Evolutionary conservation across 768 basidiomycete species (phyloP), one percentile per base, ranked within the genome.

Genomic region (Podaxis sp.): DNA sequence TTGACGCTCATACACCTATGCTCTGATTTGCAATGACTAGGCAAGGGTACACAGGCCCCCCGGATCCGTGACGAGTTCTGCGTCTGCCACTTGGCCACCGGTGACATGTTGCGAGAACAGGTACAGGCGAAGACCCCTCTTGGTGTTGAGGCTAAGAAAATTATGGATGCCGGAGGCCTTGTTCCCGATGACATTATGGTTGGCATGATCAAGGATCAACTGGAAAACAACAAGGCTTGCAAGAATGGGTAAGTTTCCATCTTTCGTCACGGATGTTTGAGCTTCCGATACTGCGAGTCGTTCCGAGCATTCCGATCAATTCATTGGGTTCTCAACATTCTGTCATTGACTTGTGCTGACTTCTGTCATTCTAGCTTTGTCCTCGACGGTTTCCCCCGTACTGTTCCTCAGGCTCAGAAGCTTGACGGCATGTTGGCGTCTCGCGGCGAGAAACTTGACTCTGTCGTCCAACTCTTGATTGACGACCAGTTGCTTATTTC

Each of bases 21-120:
- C 17, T 40, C 4, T 39, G 19, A 52, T 26, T 48, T 30, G 22
- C 28, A 40, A 61, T 67, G 36, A 61, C 30, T 72, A 97, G 96
- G 96, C 68, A 99, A 99, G 83, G 97, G 97, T 28, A 99, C 97
- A 2, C 97, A 99, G 76, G 97, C 95, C 0, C 96, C 97, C 4
- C 85, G 82, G 73, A 95, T 99, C 79, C 87, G 89, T 57, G 88
- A 94, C 66, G 85, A 92, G 71, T 99, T 92, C 82, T 96, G 95
- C 73, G 87, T 99, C 51, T 99, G 97, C 82, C 97, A 99, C 80
- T 81, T 99, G 69, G 96, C 97, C 26, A 99, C 97, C 33, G 97
- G 97, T 19, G 97, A 99, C 80, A 96, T 99, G 95, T 84, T 99
- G 63, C 90, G 97, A 55, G 93, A 95, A 66, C 95, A 99, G 75